Evolutionary conservation across 1,139 yeast species (phyloP), one percentile per base, ranked within the genome.

Genomic region (Saccharomyces hybrid): DNA sequence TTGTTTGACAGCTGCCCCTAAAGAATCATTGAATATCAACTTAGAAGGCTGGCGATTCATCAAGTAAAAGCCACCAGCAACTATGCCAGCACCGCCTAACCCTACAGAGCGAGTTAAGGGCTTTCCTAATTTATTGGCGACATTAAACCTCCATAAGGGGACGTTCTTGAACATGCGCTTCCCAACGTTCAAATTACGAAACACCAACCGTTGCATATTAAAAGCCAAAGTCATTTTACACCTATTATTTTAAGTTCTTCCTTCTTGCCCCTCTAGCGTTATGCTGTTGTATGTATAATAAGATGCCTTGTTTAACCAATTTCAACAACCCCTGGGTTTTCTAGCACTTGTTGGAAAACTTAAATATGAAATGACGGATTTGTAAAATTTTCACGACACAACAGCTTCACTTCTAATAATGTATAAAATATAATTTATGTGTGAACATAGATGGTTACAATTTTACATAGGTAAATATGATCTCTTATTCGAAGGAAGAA

Each of bases 1-100:
- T 20, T 41, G 48, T 9, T 42, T 50, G 11, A 25, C 48, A 42
- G 48, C 52, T 4, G 14, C 49, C 16, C 48, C 42, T 2, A 38
- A 16, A 9, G 44, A 38, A 38, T 50, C 52, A 14, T 50, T 50
- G 44, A 42, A 44, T 27, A 50, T 50, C 34, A 44, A 23, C 30
- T 28, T 50, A 11, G 52, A 41, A 20, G 52, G 52, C 16, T 32
- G 28, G 11, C 11, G 27, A 44, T 25, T 44, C 26, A 44, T 2
- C n/a, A 44, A n/a, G n/a, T 44, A 30, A 5, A 46, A 9, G 49
- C 52, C 26, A 16, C 52, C 42, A 5, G 52, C 42, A 2, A 44
- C 49, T 13, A 28, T 44, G 20, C 51, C 48, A 20, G 48, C 48
- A 50, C 20, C 26, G 25, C 14, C 52, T 44, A 42, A 26, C 20